These are phyloP conservation scores for Kodamaea kakaduensis DNA, from an alignment of 805 yeast species.

Conservation along the genomic window DNA sequence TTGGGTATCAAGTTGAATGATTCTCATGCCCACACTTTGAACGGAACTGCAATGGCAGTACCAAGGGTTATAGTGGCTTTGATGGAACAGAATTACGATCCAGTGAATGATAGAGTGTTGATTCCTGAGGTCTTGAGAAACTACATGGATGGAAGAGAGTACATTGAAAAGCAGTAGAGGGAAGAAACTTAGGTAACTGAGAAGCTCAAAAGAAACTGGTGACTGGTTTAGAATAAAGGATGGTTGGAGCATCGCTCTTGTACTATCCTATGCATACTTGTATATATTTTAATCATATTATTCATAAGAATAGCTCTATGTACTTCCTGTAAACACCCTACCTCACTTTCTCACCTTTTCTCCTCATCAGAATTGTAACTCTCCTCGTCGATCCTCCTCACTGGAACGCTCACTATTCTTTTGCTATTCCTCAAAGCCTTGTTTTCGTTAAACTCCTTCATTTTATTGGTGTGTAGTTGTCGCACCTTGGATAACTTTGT, in stretches of 20 bases:
- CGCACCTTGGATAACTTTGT: slow-evolving; percentile 17
- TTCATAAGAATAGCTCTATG: slow-evolving; percentile 8
- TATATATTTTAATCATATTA: no score
- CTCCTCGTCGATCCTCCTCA: slow-evolving; percentile 5
- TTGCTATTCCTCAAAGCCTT: slow-evolving; percentile 11
- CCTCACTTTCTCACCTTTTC: not conserved
- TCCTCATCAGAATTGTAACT: slow-evolving; percentile 17
- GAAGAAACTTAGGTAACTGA: slow-evolving; percentile 1
- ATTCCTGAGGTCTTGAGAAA: slow-evolving; percentile 68
- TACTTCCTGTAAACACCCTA: slow-evolving; percentile 12
- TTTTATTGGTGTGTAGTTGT: slow-evolving; percentile 20
- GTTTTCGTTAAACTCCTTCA: slow-evolving; percentile 14
- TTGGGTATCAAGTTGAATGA: slow-evolving; percentile 54
- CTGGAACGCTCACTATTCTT: slow-evolving; percentile 29
- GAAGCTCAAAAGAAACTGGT: not conserved
- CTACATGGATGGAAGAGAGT: slow-evolving; percentile 64
- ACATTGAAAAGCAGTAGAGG: slow-evolving; percentile 16
- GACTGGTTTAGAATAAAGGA: not conserved
- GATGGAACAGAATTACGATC: slow-evolving; percentile 79
- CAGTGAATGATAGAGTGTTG: slow-evolving; percentile 44
- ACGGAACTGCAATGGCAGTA: slow-evolving; percentile 94
- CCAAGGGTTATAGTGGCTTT: slow-evolving; percentile 88
- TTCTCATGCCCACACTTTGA: slow-evolving; percentile 74
- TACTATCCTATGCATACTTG: no score
- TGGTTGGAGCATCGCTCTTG: no score